Conservation (phyloP, 306 rosid species). For the Corylus americana region DNA sequence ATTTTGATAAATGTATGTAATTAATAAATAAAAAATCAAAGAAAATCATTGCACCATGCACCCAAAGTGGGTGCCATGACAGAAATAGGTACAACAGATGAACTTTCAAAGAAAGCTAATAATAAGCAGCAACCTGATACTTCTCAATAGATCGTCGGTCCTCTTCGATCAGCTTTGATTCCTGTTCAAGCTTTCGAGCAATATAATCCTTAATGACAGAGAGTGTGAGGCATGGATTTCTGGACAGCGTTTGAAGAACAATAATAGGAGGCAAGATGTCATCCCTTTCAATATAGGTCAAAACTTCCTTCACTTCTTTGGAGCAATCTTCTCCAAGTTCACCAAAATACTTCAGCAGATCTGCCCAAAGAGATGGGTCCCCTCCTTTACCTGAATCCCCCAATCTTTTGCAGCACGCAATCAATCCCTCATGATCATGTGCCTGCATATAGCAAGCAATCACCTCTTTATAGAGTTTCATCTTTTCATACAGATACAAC, state of each 20-base stretch:
- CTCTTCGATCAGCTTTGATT: conserved; percentile 89
- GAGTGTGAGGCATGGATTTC: conserved; percentile 88
- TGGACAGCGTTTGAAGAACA: conserved; percentile 89
- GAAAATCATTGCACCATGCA: neutral
- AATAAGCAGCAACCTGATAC: conserved; percentile 70
- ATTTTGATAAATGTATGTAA: neutral
- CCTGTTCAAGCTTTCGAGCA: conserved; percentile 95
- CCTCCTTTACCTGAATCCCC: conserved; percentile 95
- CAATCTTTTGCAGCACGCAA: conserved; percentile 90
- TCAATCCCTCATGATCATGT: conserved; percentile 90
- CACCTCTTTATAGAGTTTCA: conserved; percentile 95
- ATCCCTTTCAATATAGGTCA: conserved; percentile 86
- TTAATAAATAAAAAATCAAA: neutral
- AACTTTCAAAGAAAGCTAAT: conserved; percentile 15
- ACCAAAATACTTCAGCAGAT: conserved; percentile 88
- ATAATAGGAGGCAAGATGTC: conserved; percentile 93
- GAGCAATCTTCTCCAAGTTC: conserved; percentile 99
- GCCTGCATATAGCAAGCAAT: conserved; percentile 96
- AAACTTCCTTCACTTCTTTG: conserved; percentile 94
- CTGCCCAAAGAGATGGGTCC: conserved; percentile 97
- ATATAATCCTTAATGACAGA: conserved; percentile 93
- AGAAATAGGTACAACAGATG: conserved; percentile 9
- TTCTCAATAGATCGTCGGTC: conserved; percentile 86
- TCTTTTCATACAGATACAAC: conserved; percentile 87
- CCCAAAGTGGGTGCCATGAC: conserved; percentile 6